These are phyloP conservation scores for Xylaria cubensis DNA, from an alignment of 495 filamentous ascomycete species.

Conservation along the genomic window DNA sequence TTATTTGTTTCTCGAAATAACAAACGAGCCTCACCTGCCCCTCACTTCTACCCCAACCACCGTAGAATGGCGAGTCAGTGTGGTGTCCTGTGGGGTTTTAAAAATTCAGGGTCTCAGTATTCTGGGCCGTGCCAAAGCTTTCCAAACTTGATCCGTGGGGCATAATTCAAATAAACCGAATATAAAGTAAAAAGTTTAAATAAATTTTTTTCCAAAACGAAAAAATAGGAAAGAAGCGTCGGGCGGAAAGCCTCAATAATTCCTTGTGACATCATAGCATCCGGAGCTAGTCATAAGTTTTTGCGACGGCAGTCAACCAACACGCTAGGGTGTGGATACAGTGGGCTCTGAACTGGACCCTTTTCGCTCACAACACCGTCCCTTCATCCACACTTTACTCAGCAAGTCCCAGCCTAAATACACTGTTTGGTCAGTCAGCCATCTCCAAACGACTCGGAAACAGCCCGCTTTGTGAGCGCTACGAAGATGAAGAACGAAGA, in stretches of 20 bases:
- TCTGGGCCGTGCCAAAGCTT: background rate
- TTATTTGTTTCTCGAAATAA: background rate
- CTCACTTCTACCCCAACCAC: background rate
- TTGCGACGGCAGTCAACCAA: background rate
- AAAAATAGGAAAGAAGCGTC: background rate
- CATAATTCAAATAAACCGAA: too few species aligned
- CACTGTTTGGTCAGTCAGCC: background rate
- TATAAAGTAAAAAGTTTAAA: too few species aligned
- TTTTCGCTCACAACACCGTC: too few species aligned
- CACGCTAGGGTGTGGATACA: constrained; percentile 1
- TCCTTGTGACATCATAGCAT: constrained; percentile 7
- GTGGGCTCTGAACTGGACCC: constrained; percentile 3
- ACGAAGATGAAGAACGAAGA: background rate
- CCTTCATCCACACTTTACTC: too few species aligned
- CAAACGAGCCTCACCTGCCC: background rate
- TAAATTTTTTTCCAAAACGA: too few species aligned
- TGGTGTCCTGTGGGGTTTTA: background rate
- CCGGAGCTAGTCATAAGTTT: background rate
- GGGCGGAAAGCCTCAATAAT: constrained; percentile 3
- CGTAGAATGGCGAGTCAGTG: constrained; percentile 10
- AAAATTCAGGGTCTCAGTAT: background rate
- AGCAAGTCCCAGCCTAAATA: too few species aligned
- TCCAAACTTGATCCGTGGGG: background rate
- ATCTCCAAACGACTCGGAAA: background rate
- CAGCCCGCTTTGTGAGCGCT: background rate